phyloP scores from a whole-genome alignment of 1,139 yeast species.

The Yamadazyma songkhlaensis region DNA sequence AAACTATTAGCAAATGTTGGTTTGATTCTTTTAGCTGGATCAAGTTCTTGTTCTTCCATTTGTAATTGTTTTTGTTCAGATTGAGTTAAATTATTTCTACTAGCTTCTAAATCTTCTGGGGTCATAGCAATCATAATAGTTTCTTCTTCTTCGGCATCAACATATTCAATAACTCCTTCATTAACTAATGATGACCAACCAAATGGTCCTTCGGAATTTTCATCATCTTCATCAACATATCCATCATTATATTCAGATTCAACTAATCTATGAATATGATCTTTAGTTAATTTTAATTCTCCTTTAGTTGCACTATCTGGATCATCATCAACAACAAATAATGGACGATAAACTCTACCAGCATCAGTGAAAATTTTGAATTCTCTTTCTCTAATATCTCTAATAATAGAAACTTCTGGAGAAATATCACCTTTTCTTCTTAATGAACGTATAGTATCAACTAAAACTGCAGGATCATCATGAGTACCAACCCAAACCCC shows the following conservation, averaged over 20 bases:
- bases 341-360: constrained; percentile 95
- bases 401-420: constrained; percentile 93
- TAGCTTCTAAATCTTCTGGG: constrained; percentile 88
- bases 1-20: constrained; percentile 54
- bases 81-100: constrained; percentile 49
- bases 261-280: constrained; percentile 70
- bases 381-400: constrained; percentile 96
- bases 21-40: constrained; percentile 87
- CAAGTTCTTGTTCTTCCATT: constrained; percentile 51
- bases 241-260: constrained; percentile 62
- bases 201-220: constrained; percentile 52
- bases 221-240: constrained; percentile 61
- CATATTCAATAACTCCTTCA: constrained; percentile 89
- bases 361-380: constrained; percentile 96
- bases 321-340: constrained; percentile 86
- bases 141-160: constrained; percentile 98
- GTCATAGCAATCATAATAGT: constrained; percentile 99
- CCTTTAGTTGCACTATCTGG: constrained; percentile 72
- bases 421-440: constrained; percentile 96
- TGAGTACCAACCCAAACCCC: constrained; percentile 99
- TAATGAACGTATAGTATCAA: constrained; percentile 84
- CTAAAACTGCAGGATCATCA: constrained; percentile 88
- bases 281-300: constrained; percentile 79
- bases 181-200: constrained; percentile 85
- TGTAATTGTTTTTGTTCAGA: constrained; percentile 41